These are phyloP conservation scores for Neurospora tetrasperma DNA, from an alignment of 495 filamentous ascomycete genomes.

Conservation along the genomic window DNA sequence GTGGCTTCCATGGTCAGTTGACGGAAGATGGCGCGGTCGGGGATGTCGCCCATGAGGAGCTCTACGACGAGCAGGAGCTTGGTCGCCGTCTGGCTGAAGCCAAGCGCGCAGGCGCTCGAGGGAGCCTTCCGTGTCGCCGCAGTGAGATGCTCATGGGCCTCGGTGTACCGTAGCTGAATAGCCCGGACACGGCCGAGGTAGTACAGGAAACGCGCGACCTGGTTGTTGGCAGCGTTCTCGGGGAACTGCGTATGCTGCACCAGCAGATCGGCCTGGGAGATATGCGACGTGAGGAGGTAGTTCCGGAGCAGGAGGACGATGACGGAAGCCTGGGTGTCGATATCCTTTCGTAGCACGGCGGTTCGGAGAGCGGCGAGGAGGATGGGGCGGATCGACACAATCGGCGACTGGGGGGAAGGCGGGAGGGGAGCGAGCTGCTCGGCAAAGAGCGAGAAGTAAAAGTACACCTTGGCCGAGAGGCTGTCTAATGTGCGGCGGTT, in stretches of 20 bases:
- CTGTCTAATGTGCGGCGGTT: constrained; percentile 93
- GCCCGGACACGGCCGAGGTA: constrained; percentile 93
- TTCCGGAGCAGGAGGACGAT: constrained; percentile 91
- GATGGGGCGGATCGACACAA: constrained; percentile 75
- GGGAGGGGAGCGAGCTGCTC: constrained; percentile 80
- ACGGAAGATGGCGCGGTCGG: constrained; percentile 87
- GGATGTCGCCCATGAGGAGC: constrained; percentile 96
- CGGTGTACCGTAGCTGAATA: constrained; percentile 90
- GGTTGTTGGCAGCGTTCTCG: constrained; percentile 86
- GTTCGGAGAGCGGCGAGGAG: constrained; percentile 84
- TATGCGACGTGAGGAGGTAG: constrained; percentile 92
- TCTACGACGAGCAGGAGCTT: constrained; percentile 93
- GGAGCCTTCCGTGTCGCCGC: constrained; percentile 91
- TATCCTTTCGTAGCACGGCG: constrained; percentile 87
- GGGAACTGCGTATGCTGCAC: constrained; percentile 94
- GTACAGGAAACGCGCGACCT: constrained; percentile 92
- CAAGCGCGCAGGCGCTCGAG: constrained; percentile 74
- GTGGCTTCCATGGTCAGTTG: constrained; percentile 74
- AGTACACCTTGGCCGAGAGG: constrained; percentile 90
- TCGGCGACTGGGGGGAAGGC: constrained; percentile 72
- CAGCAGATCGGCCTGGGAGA: constrained; percentile 89
- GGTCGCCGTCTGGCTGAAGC: constrained; percentile 90
- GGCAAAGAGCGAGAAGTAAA: constrained; percentile 91
- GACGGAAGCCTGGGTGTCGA: constrained; percentile 90
- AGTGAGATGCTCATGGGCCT: constrained; percentile 88